These are phyloP conservation scores for Monosporozyma unispora DNA, from an alignment of 805 yeast species.

Conservation along the genomic window DNA sequence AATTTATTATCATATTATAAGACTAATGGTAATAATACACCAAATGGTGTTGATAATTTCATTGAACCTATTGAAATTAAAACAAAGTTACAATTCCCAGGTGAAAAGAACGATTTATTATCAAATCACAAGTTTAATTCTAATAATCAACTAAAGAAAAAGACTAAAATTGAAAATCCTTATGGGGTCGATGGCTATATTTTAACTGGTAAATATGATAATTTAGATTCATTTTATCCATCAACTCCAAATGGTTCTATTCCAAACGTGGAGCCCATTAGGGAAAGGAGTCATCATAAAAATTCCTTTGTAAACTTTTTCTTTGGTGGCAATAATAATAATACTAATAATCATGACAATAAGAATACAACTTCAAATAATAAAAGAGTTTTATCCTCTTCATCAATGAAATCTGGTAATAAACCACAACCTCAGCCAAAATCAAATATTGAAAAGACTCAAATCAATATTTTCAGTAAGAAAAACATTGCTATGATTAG, in stretches of 20 bases:
- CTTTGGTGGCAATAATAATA: not conserved
- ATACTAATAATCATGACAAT: not conserved
- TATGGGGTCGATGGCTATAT: conserved; percentile 27
- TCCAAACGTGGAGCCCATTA: not conserved
- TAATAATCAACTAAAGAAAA: conserved; percentile 9
- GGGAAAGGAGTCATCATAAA: not conserved
- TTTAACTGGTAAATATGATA: conserved; percentile 7
- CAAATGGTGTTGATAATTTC: conserved; percentile 11
- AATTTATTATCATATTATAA: conserved; percentile 49
- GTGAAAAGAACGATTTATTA: conserved; percentile 9
- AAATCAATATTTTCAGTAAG: not conserved
- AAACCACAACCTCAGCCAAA: not conserved
- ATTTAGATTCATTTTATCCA: not conserved
- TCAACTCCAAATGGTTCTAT: not conserved
- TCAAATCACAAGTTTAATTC: not conserved
- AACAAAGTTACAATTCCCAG: conserved; percentile 23
- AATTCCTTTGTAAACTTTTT: conserved; percentile 1
- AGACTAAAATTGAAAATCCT: conserved; percentile 20
- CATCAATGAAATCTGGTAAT: not conserved
- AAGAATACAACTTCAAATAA: too few relatives aligned
- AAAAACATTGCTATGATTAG: conserved; percentile 11
- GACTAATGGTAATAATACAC: conserved; percentile 28
- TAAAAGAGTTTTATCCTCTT: not conserved
- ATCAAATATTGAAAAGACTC: not conserved
- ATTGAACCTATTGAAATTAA: conserved; percentile 22